Evolutionary conservation across 2,329 filamentous ascomycete genomes (phyloP), one percentile per base, ranked within the genome.

Genomic region (Verticillium alfalfae): DNA sequence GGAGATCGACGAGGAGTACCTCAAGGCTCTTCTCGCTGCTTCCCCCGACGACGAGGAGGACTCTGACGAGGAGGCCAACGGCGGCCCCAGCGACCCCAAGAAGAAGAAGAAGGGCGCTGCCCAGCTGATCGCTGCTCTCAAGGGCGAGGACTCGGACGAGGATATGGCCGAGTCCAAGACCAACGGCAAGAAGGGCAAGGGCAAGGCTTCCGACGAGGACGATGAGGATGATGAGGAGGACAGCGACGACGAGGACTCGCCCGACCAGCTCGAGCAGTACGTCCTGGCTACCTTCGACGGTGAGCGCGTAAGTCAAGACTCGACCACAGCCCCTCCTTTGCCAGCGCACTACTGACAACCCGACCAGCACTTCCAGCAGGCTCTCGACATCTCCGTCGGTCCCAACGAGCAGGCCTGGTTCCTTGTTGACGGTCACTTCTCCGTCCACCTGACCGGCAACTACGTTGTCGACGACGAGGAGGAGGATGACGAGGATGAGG

Each of bases 211-310:
- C 57, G 79, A 80, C 39, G 81, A 84, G 37, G 79, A 80, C 41
- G 81, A 84, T 37, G 82, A 84, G n/a, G 82, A 84, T n/a, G 82
- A 84, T 55, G 83, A 85, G 13, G 81, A 86, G 57, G 81, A 84
- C 56, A 83, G 83, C 3, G 84, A 85, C 2, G 69, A 80, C 3
- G 80, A 81, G 2, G 85, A 84, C 7, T 84, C 86, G 52, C 84
- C 83, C 34, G 77, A 84, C 60, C 87, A 92, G 71, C 81, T 94
- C 60, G 92, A 97, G 76, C 91, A 97, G 81, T 92, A 91, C 70
- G 93, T 98, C 69, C 81, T 99, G 70, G 99, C 95, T 86, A 99
- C 95, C 65, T 87, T 99, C 60, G 93, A 98, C 79, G 91, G 93
- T 37, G 88, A 92, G 77, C 91, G 89, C 81, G 95, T 97, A 88